Percentiles rank a stretch among this genome's conserved stretches.
Evolutionary conservation across 768 basidiomycete genomes (phyloP).

Genomic region (Epithele typhae): DNA sequence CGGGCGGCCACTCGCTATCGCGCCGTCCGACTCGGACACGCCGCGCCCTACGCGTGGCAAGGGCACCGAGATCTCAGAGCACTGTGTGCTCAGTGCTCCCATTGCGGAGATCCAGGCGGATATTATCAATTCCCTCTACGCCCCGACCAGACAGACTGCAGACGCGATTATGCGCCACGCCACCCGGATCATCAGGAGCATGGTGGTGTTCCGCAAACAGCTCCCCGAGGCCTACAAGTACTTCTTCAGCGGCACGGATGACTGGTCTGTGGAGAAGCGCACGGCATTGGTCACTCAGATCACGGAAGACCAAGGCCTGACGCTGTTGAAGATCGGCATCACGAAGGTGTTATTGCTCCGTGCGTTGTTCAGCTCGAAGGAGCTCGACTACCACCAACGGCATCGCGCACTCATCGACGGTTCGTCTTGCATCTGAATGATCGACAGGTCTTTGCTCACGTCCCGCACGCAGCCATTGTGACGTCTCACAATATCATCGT

Average conservation of each 20-base stretch:
- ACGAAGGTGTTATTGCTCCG: constrained; percentile 72
- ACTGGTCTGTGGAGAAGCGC: constrained; percentile 65
- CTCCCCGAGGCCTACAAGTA: constrained; percentile 68
- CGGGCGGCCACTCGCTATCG: constrained; percentile 78
- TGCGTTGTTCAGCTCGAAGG: constrained; percentile 75
- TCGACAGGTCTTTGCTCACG: background rate
- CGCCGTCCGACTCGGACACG: constrained; percentile 80
- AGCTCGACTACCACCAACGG: constrained; percentile 59
- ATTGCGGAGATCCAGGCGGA: constrained; percentile 85
- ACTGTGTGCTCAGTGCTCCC: constrained; percentile 72
- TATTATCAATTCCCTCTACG: constrained; percentile 82
- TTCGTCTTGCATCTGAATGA: constrained; percentile 29
- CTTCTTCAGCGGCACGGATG: constrained; percentile 76
- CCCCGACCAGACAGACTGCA: constrained; percentile 64
- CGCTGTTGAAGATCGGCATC: constrained; percentile 79
- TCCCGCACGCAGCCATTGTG: constrained; percentile 55
- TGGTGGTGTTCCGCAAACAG: constrained; percentile 63
- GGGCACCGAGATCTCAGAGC: constrained; percentile 64
- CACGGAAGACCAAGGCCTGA: constrained; percentile 77
- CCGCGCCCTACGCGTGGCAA: constrained; percentile 57
- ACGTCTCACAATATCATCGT: constrained; percentile 86
- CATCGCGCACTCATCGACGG: constrained; percentile 76
- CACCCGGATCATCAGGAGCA: constrained; percentile 72
- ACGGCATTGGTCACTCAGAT: constrained; percentile 67
- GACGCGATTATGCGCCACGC: constrained; percentile 75